phyloP scores from a whole-genome alignment of 2,329 filamentous ascomycete genomes.

The Epichloe amarillans region DNA sequence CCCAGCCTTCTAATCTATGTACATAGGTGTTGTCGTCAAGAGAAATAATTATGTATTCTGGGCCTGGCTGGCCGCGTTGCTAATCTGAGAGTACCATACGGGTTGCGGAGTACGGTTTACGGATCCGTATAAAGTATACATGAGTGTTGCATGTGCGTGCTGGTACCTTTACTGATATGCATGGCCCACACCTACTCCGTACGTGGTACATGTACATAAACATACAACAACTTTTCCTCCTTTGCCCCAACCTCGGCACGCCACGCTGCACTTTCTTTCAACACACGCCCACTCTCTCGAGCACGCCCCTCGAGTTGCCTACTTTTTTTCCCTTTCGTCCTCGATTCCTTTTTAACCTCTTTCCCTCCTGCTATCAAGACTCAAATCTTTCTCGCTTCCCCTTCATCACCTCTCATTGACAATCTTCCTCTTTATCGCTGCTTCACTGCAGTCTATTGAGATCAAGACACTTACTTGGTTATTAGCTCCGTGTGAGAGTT shows the following conservation, averaged over 20 bases:
- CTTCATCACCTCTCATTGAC: not conserved
- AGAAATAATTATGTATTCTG: not conserved
- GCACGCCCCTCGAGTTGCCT: constrained; percentile 1
- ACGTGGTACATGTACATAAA: too few species aligned
- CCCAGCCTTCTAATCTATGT: not conserved
- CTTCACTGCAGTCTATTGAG: not conserved
- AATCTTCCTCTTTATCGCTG: not conserved
- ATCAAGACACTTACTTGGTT: not conserved
- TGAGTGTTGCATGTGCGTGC: not conserved
- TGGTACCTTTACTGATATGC: not conserved
- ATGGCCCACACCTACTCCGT: too few species aligned
- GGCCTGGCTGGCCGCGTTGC: not conserved
- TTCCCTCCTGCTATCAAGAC: not conserved
- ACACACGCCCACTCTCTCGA: not conserved
- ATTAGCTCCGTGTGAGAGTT: not conserved
- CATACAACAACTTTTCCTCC: not conserved
- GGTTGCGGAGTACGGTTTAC: too few species aligned
- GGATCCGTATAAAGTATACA: too few species aligned
- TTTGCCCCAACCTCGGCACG: constrained; percentile 5
- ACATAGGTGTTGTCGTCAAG: not conserved
- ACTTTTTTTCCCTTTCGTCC: not conserved
- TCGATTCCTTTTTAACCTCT: not conserved
- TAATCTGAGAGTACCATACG: too few species aligned
- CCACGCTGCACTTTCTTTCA: not conserved
- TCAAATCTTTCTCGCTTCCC: not conserved